These are phyloP conservation scores for Erucastrum elatum DNA, from an alignment of 345 rosid genomes.

Conservation along the genomic window DNA sequence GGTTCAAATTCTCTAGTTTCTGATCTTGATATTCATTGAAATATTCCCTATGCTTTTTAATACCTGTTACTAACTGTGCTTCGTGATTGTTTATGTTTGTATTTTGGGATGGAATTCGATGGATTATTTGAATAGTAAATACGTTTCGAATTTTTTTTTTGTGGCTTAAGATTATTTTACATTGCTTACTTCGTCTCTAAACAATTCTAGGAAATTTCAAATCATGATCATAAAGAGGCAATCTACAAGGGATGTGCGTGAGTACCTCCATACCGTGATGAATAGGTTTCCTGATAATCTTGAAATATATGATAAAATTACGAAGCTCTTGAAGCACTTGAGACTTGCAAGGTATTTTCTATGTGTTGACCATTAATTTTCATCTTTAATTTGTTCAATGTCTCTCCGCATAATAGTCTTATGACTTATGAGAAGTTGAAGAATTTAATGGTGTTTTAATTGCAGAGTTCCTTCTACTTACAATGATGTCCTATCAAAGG, in stretches of 20 bases:
- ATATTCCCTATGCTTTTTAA: background rate
- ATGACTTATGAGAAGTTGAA: background rate
- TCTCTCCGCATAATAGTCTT: background rate
- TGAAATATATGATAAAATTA: background rate
- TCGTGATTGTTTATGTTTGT: background rate
- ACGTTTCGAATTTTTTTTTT: background rate
- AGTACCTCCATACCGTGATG: background rate
- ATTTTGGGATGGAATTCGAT: background rate
- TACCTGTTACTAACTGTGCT: background rate
- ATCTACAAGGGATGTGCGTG: background rate
- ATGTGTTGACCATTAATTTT: background rate
- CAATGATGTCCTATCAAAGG: background rate
- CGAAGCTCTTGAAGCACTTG: background rate
- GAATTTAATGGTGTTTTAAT: background rate
- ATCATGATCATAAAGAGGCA: background rate
- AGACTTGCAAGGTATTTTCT: background rate
- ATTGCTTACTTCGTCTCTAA: background rate
- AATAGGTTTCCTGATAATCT: background rate
- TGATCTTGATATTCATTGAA: background rate
- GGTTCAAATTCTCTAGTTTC: background rate
- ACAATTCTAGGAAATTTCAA: background rate
- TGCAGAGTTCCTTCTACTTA: background rate
- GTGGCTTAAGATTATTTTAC: background rate
- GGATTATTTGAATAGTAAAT: background rate
- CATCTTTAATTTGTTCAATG: background rate